Percentiles rank a stretch among this genome's conserved stretches.
These are phyloP conservation scores for Metarhizium sp. DNA, from an alignment of 2,329 filamentous ascomycete genomes.

Conservation along the genomic window DNA sequence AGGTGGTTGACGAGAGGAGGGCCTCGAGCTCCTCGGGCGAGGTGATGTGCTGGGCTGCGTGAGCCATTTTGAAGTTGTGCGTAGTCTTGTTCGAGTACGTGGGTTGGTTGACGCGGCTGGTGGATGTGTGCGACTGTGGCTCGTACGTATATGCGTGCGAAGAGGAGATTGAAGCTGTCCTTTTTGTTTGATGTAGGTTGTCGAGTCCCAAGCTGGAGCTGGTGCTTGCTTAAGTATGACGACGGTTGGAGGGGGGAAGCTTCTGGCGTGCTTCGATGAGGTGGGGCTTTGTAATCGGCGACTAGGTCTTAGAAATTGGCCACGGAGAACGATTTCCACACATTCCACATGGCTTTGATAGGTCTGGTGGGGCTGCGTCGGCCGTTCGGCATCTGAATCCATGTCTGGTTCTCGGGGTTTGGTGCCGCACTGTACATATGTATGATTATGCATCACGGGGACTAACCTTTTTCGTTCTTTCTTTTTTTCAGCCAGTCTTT, in stretches of 20 bases:
- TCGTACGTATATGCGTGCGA: not conserved
- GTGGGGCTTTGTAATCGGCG: constrained; percentile 1
- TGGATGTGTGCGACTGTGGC: too few species aligned
- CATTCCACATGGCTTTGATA: too few species aligned
- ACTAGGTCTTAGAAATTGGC: not conserved
- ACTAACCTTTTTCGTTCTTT: too few species aligned
- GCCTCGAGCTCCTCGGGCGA: constrained; percentile 23
- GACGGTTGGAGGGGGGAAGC: not conserved
- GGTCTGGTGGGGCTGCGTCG: too few species aligned
- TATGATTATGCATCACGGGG: too few species aligned
- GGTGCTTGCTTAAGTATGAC: not conserved
- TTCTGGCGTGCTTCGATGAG: not conserved
- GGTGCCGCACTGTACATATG: too few species aligned
- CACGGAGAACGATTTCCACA: too few species aligned
- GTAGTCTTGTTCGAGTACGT: not conserved
- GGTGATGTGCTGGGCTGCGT: constrained; percentile 19
- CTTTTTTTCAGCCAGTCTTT: too few species aligned
- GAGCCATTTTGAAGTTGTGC: not conserved
- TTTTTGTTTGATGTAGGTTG: not conserved
- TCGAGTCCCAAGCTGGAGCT: not conserved
- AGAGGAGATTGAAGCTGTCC: not conserved
- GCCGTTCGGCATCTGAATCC: too few species aligned
- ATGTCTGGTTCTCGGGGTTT: too few species aligned
- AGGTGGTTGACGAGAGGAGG: constrained; percentile 28
- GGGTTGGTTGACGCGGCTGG: not conserved